phyloP scores from a whole-genome alignment of 176 grass and related monocot genomes.

The Ensete ventricosum region DNA sequence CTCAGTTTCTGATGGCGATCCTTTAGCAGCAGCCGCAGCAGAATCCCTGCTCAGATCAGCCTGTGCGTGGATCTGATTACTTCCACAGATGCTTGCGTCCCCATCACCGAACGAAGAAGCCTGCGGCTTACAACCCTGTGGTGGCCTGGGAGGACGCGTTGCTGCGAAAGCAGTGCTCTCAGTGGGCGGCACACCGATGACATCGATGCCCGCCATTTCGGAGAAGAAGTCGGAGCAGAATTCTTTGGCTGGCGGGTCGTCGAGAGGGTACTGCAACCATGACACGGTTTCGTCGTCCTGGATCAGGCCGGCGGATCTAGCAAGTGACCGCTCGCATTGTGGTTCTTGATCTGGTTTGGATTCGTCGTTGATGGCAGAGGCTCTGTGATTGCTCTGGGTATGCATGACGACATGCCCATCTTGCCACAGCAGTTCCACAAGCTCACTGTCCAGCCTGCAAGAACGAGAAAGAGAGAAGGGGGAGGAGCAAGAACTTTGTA shows the following conservation, averaged over 20 bases:
- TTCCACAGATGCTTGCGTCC: not conserved
- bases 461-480: not conserved
- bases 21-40: not conserved
- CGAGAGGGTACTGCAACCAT: conserved; percentile 55
- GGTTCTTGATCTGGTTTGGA: conserved; percentile 18
- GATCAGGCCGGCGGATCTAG: not conserved
- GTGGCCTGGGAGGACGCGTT: not conserved
- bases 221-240: not conserved
- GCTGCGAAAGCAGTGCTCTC: not conserved
- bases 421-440: conserved; percentile 59
- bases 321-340: not conserved
- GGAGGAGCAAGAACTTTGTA: too few species aligned
- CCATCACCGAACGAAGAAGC: not conserved
- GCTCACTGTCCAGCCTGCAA: conserved; percentile 28
- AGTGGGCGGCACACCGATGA: not conserved
- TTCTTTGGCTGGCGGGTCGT: conserved; percentile 46
- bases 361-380: not conserved
- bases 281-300: conserved; percentile 36
- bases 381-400: conserved; percentile 39
- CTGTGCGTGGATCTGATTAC: not conserved
- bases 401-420: conserved; percentile 57
- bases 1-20: not conserved
- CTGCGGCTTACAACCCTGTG: not conserved
- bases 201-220: not conserved
- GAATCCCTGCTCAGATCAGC: not conserved